Percentiles rank a stretch among this genome's conserved stretches.
Evolutionary conservation across 2,329 filamentous ascomycete species (phyloP).

Genomic region (Fusarium lyarnte): DNA sequence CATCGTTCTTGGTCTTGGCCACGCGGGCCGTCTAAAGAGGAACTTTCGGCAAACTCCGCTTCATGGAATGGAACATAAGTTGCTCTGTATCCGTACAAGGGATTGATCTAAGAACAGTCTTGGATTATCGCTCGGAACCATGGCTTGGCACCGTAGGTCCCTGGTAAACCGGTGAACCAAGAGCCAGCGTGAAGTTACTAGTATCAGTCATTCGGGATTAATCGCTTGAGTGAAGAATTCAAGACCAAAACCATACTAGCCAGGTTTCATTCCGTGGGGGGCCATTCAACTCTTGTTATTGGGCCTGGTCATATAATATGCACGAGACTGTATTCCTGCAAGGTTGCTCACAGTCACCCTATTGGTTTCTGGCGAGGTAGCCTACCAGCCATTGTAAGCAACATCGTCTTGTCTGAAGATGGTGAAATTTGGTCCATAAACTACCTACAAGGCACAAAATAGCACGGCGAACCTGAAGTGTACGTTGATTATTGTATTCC

Average conservation of each 20-base stretch:
- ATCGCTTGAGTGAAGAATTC: constrained; percentile 5
- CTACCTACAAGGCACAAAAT: neutral
- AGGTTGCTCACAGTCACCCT: neutral
- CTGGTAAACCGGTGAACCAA: constrained; percentile 4
- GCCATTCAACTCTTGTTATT: neutral
- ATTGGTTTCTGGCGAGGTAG: neutral
- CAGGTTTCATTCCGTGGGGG: neutral
- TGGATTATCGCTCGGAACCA: constrained; percentile 1
- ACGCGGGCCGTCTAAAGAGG: neutral
- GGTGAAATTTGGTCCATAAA: neutral
- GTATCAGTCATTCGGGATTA: constrained; percentile 15
- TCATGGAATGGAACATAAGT: neutral
- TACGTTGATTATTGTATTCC: neutral
- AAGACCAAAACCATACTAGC: neutral
- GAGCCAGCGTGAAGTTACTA: neutral
- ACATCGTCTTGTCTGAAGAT: neutral
- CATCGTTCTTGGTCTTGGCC: neutral
- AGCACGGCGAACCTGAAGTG: neutral
- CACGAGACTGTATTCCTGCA: neutral
- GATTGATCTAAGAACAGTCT: neutral
- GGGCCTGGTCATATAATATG: neutral
- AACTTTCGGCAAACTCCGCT: neutral
- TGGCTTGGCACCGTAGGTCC: neutral
- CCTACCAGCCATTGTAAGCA: neutral
- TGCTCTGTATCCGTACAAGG: neutral